Conservation (phyloP, 2,329 filamentous ascomycete genomes). For the Cladobotryum mycophilum region DNA sequence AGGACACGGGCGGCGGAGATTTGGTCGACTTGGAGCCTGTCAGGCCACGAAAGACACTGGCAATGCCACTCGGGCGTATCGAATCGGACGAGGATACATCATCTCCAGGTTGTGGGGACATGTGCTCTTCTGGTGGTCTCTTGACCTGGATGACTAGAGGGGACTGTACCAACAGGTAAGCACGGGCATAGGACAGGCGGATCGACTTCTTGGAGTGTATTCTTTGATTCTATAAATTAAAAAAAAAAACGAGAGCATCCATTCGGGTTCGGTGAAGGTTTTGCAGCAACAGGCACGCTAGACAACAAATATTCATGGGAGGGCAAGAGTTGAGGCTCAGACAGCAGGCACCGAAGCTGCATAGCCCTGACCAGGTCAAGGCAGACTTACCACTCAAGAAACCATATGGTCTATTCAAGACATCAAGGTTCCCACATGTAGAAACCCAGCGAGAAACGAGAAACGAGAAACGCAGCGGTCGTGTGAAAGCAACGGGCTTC, state of each 20-base stretch:
- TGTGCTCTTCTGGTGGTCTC: slow-evolving; percentile 38
- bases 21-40: slow-evolving; percentile 50
- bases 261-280: not conserved
- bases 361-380: not conserved
- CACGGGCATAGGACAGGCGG: not conserved
- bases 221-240: not conserved
- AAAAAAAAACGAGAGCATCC: not conserved
- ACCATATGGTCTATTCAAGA: slow-evolving; percentile 8
- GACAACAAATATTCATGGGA: not conserved
- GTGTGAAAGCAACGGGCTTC: not conserved
- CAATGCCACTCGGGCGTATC: slow-evolving; percentile 50
- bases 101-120: slow-evolving; percentile 57
- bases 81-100: slow-evolving; percentile 49
- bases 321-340: not conserved
- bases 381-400: slow-evolving; percentile 10
- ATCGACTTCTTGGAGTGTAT: not conserved
- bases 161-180: slow-evolving; percentile 9
- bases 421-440: slow-evolving; percentile 10
- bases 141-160: slow-evolving; percentile 8
- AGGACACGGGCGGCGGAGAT: slow-evolving; percentile 39
- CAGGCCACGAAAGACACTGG: slow-evolving; percentile 58
- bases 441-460: not conserved
- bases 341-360: not conserved
- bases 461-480: not conserved
- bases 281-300: not conserved